These are phyloP conservation scores for Populus hybrid DNA, from an alignment of 441 rosid genomes.

Conservation along the genomic window DNA sequence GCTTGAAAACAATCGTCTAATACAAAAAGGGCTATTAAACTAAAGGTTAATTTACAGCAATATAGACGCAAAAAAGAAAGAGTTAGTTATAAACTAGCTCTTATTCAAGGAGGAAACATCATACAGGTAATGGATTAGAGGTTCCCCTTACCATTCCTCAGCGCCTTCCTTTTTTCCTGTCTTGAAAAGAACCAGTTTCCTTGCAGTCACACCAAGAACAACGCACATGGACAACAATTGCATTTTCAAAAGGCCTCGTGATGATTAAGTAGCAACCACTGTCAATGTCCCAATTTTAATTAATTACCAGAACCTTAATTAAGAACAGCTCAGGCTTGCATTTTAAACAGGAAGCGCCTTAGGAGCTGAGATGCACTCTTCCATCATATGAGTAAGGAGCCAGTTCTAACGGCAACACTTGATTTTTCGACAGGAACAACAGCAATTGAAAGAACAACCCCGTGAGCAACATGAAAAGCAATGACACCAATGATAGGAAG, in stretches of 20 bases:
- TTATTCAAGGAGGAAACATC: not conserved
- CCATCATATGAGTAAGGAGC: not conserved
- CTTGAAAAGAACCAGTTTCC: not conserved
- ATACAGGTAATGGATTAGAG: not conserved
- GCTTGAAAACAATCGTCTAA: not conserved
- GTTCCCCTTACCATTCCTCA: not conserved
- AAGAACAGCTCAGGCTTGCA: not conserved
- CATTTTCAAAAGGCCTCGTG: not conserved
- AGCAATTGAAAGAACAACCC: not conserved
- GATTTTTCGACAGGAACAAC: not conserved
- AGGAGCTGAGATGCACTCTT: not conserved
- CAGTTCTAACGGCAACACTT: not conserved
- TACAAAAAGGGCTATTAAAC: not conserved
- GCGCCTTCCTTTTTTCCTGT: not conserved
- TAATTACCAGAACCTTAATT: not conserved
- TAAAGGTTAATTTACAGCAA: not conserved
- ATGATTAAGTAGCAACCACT: not conserved
- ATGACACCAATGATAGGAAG: conserved; percentile 7
- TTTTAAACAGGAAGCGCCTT: not conserved
- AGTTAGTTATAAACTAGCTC: not conserved
- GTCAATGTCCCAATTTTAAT: not conserved
- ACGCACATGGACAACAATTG: not conserved
- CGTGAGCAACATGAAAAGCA: conserved; percentile 13
- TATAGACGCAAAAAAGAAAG: not conserved
- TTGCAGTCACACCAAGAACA: not conserved